A percentile compares a stretch with the other conserved stretches of the same genome.
Conservation (phyloP, 805 yeast genomes). For the Scheffersomyces spartinae region DNA sequence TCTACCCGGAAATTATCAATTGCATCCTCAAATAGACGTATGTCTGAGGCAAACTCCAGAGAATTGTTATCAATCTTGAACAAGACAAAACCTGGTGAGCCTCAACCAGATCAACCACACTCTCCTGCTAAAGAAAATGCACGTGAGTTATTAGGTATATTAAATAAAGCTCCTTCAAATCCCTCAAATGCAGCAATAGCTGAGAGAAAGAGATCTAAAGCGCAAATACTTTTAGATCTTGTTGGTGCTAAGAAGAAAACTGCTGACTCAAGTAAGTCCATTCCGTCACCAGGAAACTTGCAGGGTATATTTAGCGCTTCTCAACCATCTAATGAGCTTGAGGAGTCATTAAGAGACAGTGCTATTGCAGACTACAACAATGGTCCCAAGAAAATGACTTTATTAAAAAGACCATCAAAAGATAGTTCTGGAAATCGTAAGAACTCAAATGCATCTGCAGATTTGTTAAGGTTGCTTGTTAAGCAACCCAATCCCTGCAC, state of each 20-base stretch:
- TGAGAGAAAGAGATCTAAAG: conserved; percentile 2
- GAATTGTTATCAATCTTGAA: conserved; percentile 34
- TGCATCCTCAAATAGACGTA: conserved; percentile 11
- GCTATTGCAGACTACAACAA: conserved; percentile 4
- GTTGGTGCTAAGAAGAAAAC: conserved; percentile 1
- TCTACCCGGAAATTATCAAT: conserved; percentile 4
- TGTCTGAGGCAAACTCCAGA: conserved; percentile 22
- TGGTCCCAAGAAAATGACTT: conserved; percentile 15
- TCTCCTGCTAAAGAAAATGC: conserved; percentile 10
- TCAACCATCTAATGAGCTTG: conserved; percentile 2
- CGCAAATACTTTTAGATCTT: conserved; percentile 1
- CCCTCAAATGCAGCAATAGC: neutral
- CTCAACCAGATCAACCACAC: conserved; percentile 2
- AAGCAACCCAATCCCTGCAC: conserved; percentile 4
- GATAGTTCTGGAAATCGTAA: conserved; percentile 2
- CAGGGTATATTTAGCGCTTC: conserved; percentile 6
- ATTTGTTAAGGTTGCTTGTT: conserved; percentile 5
- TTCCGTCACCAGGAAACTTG: conserved; percentile 1
- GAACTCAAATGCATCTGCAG: conserved; percentile 3
- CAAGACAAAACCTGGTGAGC: conserved; percentile 6
- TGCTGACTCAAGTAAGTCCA: neutral
- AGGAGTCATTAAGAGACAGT: conserved; percentile 1
- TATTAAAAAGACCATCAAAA: conserved; percentile 14
- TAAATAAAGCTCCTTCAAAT: conserved; percentile 8
- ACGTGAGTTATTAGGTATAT: conserved; percentile 16